Conservation (phyloP, 371 early-diverging fungal genomes). For the Mucor circinelloides region DNA sequence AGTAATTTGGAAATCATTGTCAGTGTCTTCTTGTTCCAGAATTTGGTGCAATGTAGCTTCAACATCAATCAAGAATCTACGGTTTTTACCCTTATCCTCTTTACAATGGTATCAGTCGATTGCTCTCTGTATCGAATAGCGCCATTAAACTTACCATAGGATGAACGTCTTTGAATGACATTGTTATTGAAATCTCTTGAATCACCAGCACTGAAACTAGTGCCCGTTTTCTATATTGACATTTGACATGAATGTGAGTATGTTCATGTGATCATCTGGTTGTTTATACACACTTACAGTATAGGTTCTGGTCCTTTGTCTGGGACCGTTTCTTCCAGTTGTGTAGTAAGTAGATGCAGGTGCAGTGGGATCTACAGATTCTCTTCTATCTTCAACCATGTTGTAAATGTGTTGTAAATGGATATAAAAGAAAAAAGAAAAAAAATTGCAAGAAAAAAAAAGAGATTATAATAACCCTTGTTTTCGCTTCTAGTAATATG, state of each 20-base stretch:
- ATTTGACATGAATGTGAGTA: neutral
- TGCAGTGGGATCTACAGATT: slow-evolving; percentile 35
- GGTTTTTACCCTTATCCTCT: slow-evolving; percentile 72
- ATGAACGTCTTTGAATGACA: slow-evolving; percentile 37
- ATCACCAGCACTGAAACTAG: slow-evolving; percentile 3
- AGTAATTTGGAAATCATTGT: slow-evolving; percentile 91
- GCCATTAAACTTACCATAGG: slow-evolving; percentile 37
- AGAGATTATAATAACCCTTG: neutral
- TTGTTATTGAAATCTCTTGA: slow-evolving; percentile 2
- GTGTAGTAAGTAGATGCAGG: slow-evolving; percentile 52
- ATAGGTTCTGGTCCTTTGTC: slow-evolving; percentile 24
- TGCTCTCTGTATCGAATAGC: neutral
- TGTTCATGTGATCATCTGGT: neutral
- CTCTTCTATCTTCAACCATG: slow-evolving; percentile 14
- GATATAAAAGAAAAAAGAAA: neutral
- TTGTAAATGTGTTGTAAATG: neutral
- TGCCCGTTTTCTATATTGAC: neutral
- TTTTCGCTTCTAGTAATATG: neutral
- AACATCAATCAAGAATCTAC: slow-evolving; percentile 81
- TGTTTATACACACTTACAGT: slow-evolving; percentile 20
- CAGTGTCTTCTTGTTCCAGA: slow-evolving; percentile 90
- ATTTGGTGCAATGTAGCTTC: slow-evolving; percentile 72
- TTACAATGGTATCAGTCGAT: neutral
- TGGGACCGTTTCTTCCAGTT: slow-evolving; percentile 40
- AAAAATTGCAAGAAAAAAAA: neutral